Evolutionary conservation across 78 protist genomes (phyloP), one percentile per base, ranked within the genome.

Genomic region (Dictyostelium purpureum): DNA sequence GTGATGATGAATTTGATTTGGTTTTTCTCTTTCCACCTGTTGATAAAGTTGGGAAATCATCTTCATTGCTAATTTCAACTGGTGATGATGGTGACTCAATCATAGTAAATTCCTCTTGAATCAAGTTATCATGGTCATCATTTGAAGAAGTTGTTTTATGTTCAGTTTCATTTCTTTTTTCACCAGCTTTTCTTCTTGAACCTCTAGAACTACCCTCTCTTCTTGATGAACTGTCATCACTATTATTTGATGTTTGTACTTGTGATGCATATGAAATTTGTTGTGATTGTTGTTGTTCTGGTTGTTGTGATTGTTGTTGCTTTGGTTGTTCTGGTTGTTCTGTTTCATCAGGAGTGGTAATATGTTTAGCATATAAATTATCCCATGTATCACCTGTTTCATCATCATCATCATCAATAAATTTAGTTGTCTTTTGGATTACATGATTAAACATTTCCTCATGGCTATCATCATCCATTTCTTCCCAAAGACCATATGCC

Each of bases 1-100:
- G 38, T 35, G 74, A 65, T 28, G 37, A n/a, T 26, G 69, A 11
- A 24, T 19, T 6, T 61, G 69, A n/a, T 40, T 69, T 69, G 21
- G 52, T 28, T 40, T 69, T 69, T 69, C 54, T 69, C 12, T 69
- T 69, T 69, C 40, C 52, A 69, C 40, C 40, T 43, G 16, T 40
- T 35, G 76, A 69, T n/a, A 69, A 31, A 42, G 76, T 69, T 69
- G 76, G 76, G 54, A 69, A 69, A 21, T 69, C 76, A 11, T 67
- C 76, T 9, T 67, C 51, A 10, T 67, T 26, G 1, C 21, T 11
- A 14, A 49, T 52, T 28, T 63, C 66, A 1, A 10, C n/a, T 47
- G 52, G 7, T 56, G n/a, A 19, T 18, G 65, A 18, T 19, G 47
- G 21, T 19, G 47, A 42, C 9, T 69, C 76, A 18, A 63, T 63